Percentiles rank a stretch among this genome's conserved stretches.
These are phyloP conservation scores for Metroxylon sagu DNA, from an alignment of 176 grass and related monocot genomes.

Conservation along the genomic window DNA sequence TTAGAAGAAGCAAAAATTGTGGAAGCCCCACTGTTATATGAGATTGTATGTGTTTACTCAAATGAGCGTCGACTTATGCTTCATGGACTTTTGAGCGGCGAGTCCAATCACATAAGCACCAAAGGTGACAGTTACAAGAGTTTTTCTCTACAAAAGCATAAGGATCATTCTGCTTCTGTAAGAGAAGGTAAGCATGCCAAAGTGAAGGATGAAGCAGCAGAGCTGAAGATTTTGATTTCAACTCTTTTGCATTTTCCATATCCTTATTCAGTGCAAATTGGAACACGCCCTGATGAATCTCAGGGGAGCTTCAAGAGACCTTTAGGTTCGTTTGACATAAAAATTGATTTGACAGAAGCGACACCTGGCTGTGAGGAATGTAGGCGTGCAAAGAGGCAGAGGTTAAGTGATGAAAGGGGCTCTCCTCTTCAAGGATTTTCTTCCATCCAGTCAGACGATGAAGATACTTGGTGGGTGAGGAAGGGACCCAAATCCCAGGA, in stretches of 20 bases:
- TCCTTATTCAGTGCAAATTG: slow-evolving; percentile 21
- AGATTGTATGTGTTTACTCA: slow-evolving; percentile 61
- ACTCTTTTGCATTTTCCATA: slow-evolving; percentile 44
- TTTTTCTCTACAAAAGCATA: slow-evolving; percentile 40
- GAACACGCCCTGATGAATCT: slow-evolving; percentile 37
- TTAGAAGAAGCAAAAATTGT: slow-evolving; percentile 59
- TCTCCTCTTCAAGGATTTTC: slow-evolving; percentile 50
- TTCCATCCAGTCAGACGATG: slow-evolving; percentile 65
- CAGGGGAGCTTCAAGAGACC: slow-evolving; percentile 58
- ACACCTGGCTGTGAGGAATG: slow-evolving; percentile 86
- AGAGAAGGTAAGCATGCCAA: slow-evolving; percentile 43
- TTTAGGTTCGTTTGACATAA: slow-evolving; percentile 36
- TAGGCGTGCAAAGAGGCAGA: slow-evolving; percentile 60
- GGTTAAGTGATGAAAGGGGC: slow-evolving; percentile 36
- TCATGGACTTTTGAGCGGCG: slow-evolving; percentile 52
- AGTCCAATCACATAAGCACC: slow-evolving; percentile 32
- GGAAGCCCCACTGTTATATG: slow-evolving; percentile 47
- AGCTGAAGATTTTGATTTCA: slow-evolving; percentile 62
- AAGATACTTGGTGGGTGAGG: slow-evolving; percentile 95
- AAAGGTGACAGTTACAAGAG: slow-evolving; percentile 29
- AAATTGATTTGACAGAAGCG: slow-evolving; percentile 55
- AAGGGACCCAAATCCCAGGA: slow-evolving; percentile 76
- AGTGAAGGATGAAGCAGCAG: slow-evolving; percentile 48
- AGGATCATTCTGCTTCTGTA: slow-evolving; percentile 26
- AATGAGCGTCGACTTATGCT: slow-evolving; percentile 80